Percentiles rank a stretch among this genome's conserved stretches.
Evolutionary conservation across 192 early-diverging fungal genomes (phyloP).

Genomic region (Backusella tuberculispora): DNA sequence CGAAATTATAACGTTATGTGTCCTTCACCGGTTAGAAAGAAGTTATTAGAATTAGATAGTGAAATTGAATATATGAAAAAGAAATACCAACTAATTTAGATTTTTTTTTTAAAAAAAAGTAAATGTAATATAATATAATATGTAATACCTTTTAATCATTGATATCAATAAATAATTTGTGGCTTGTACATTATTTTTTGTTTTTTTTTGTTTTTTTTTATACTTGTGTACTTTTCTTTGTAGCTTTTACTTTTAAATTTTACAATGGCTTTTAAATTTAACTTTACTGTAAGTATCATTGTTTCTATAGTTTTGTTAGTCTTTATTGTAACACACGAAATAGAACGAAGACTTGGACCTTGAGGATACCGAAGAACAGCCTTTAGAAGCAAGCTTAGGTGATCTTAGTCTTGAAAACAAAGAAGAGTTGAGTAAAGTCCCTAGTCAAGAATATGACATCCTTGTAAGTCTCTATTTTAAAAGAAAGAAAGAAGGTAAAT

Average conservation of each 20-base stretch:
- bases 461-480: slow-evolving; percentile 19
- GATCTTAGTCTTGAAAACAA: slow-evolving; percentile 28
- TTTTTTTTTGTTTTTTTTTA: slow-evolving; percentile 7
- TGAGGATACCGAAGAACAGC: slow-evolving; percentile 37
- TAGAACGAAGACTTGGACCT: slow-evolving; percentile 38
- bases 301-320: background rate
- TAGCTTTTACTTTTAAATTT: background rate
- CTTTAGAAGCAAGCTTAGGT: slow-evolving; percentile 27
- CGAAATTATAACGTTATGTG: slow-evolving; percentile 39
- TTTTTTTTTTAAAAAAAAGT: background rate
- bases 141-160: background rate
- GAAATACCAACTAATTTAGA: background rate
- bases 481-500: background rate
- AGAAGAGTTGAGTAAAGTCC: slow-evolving; percentile 15
- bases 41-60: background rate
- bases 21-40: slow-evolving; percentile 23
- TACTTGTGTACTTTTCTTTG: background rate
- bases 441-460: slow-evolving; percentile 34
- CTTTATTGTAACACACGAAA: background rate
- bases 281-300: slow-evolving; percentile 34
- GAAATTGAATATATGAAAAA: slow-evolving; percentile 8
- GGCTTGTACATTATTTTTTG: background rate
- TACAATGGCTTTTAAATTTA: slow-evolving; percentile 40
- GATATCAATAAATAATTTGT: background rate
- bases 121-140: background rate